phyloP scores from a whole-genome alignment of 2,329 filamentous ascomycete genomes.

The Coniochaeta hoffmannii region DNA sequence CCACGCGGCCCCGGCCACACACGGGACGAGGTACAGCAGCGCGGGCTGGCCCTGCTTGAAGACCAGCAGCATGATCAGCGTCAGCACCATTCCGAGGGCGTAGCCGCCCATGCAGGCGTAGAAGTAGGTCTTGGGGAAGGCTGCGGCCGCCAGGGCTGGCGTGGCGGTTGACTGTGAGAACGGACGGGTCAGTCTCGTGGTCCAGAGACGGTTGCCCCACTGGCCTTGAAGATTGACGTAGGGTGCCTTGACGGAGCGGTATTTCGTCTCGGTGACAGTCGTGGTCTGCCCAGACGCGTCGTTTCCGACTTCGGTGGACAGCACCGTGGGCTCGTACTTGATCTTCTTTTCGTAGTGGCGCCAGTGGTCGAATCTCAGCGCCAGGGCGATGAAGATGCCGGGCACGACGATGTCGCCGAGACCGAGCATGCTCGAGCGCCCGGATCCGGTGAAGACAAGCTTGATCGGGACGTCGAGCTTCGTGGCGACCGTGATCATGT shows the following conservation, averaged over 20 bases:
- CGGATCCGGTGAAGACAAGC: constrained; percentile 62
- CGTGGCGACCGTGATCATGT: constrained; percentile 83
- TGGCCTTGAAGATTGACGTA: constrained; percentile 57
- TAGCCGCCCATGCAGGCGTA: constrained; percentile 71
- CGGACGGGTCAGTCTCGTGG: constrained; percentile 25
- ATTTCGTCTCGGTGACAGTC: constrained; percentile 28
- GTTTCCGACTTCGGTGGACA: constrained; percentile 22
- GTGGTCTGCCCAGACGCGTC: constrained; percentile 24
- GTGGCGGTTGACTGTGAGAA: constrained; percentile 21
- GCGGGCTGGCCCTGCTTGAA: constrained; percentile 83
- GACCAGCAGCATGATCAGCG: constrained; percentile 67
- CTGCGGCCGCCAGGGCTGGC: constrained; percentile 29
- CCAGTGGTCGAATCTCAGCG: constrained; percentile 86
- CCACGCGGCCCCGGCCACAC: constrained; percentile 70
- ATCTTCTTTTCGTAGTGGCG: constrained; percentile 68
- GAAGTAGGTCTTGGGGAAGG: constrained; percentile 83
- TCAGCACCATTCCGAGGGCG: constrained; percentile 66
- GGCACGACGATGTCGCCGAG: constrained; percentile 92
- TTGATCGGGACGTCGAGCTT: constrained; percentile 90
- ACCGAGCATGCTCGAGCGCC: constrained; percentile 69
- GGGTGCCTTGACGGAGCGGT: constrained; percentile 40
- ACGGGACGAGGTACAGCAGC: constrained; percentile 84
- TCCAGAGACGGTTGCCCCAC: constrained; percentile 86
- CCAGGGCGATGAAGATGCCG: constrained; percentile 81
- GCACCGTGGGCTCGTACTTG: constrained; percentile 33